These are phyloP conservation scores for Fusarium neocosmosporiellum DNA, from an alignment of 2,329 filamentous ascomycete genomes.

Conservation along the genomic window DNA sequence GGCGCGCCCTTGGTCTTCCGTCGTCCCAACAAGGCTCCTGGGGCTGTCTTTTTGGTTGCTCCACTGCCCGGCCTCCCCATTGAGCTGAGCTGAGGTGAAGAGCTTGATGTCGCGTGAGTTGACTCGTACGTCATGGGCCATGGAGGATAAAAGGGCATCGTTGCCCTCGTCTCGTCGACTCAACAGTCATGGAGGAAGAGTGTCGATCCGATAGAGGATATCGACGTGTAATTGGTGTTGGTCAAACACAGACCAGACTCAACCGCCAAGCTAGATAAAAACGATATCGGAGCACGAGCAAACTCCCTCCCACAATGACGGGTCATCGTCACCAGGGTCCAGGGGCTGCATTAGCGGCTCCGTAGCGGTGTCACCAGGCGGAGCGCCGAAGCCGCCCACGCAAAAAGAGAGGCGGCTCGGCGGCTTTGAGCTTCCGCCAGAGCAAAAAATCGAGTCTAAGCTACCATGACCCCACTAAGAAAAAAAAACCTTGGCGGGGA, in stretches of 20 bases:
- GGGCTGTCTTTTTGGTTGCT: conserved; percentile 10
- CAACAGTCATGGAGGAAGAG: background rate
- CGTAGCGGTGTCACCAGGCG: conserved; percentile 12
- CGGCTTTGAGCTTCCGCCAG: conserved; percentile 27
- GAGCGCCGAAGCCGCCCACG: conserved; percentile 22
- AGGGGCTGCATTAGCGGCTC: conserved; percentile 22
- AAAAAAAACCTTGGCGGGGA: conserved; percentile 29
- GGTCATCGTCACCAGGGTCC: conserved; percentile 22
- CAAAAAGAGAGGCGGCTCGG: conserved; percentile 11
- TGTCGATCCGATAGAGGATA: background rate
- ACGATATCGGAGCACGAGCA: conserved; percentile 36
- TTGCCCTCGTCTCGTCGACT: background rate
- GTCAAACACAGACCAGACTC: conserved; percentile 9
- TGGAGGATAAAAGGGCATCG: background rate
- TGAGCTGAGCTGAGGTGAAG: conserved; percentile 21
- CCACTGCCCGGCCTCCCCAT: conserved; percentile 2
- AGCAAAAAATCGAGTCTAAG: conserved; percentile 6
- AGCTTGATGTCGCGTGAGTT: background rate
- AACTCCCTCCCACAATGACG: background rate
- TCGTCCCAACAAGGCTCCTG: conserved; percentile 29
- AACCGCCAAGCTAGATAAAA: conserved; percentile 11
- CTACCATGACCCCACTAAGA: conserved; percentile 27
- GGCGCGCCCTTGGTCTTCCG: background rate
- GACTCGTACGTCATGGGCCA: background rate
- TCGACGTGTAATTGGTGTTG: conserved; percentile 33